Conservation (phyloP, 225 moss, liverwort and hornwort species). For the Marchantia paleacea region DNA sequence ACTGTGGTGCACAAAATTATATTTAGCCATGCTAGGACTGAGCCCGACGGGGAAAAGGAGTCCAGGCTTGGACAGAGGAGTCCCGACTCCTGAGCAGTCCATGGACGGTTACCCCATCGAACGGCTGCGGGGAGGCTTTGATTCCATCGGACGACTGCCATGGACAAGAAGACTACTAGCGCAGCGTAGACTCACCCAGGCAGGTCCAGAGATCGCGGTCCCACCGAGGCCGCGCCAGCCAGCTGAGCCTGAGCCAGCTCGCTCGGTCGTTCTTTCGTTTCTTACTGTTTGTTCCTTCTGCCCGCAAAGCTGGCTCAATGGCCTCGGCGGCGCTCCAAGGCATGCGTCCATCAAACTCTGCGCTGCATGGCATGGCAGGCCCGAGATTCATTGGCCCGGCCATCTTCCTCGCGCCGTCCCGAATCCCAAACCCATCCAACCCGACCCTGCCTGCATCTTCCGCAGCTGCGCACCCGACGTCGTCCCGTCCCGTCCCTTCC, state of each 20-base stretch:
- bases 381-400: not conserved
- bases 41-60: too few relatives aligned
- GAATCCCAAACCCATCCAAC: too few relatives aligned
- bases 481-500: too few relatives aligned
- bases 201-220: not conserved
- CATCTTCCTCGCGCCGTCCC: too few relatives aligned
- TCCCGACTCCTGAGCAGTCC: not conserved
- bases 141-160: not conserved
- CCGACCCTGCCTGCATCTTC: too few relatives aligned
- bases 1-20: too few relatives aligned
- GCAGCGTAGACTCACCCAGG: too few relatives aligned
- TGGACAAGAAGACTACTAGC: not conserved
- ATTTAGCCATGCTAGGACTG: too few relatives aligned
- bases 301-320: not conserved
- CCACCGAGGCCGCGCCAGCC: not conserved
- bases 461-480: too few relatives aligned
- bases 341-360: not conserved
- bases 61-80: too few relatives aligned
- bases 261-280: not conserved
- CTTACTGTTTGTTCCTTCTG: not conserved
- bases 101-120: not conserved
- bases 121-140: not conserved
- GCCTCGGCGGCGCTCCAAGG: not conserved
- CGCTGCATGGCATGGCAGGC: constrained; percentile 6
- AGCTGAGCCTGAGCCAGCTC: not conserved